Conservation (phyloP, 768 basidiomycete genomes). For the Serpula lacrymans region DNA sequence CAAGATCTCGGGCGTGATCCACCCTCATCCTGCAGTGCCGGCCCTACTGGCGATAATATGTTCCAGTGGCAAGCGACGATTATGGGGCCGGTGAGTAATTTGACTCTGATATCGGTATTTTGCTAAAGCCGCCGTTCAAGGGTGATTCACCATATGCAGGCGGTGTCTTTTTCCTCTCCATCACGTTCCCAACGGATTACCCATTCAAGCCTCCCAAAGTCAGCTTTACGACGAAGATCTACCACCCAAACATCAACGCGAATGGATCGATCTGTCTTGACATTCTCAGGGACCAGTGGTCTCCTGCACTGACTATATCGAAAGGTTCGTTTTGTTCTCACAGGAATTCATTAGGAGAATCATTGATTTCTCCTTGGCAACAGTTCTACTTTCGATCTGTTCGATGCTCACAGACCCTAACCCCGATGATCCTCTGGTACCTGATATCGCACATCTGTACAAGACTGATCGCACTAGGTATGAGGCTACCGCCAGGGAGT, state of each 20-base stretch:
- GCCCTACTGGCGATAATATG: conserved; percentile 96
- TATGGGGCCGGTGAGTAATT: conserved; percentile 88
- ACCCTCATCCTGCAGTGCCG: conserved; percentile 98
- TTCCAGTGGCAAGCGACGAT: conserved; percentile 99
- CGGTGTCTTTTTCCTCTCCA: conserved; percentile 97
- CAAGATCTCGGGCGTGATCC: conserved; percentile 99
- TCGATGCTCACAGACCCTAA: conserved; percentile 99
- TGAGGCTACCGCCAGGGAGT: conserved; percentile 97
- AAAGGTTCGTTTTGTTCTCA: conserved; percentile 74
- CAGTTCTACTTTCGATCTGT: conserved; percentile 95
- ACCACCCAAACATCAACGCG: conserved; percentile 99
- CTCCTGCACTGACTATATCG: conserved; percentile 96
- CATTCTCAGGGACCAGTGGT: conserved; percentile 99
- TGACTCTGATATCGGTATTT: conserved; percentile 5
- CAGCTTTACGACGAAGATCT: conserved; percentile 99
- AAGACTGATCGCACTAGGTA: conserved; percentile 98
- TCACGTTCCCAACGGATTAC: conserved; percentile 95
- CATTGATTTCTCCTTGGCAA: background rate
- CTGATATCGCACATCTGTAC: conserved; percentile 98
- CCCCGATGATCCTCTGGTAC: conserved; percentile 97
- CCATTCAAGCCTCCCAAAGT: conserved; percentile 99
- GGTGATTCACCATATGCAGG: conserved; percentile 98
- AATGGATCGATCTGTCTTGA: conserved; percentile 99
- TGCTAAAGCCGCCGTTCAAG: conserved; percentile 41
- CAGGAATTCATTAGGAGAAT: background rate